Evolutionary conservation across 2,329 filamentous ascomycete species (phyloP).

Genomic region (Ilyonectria sp.): DNA sequence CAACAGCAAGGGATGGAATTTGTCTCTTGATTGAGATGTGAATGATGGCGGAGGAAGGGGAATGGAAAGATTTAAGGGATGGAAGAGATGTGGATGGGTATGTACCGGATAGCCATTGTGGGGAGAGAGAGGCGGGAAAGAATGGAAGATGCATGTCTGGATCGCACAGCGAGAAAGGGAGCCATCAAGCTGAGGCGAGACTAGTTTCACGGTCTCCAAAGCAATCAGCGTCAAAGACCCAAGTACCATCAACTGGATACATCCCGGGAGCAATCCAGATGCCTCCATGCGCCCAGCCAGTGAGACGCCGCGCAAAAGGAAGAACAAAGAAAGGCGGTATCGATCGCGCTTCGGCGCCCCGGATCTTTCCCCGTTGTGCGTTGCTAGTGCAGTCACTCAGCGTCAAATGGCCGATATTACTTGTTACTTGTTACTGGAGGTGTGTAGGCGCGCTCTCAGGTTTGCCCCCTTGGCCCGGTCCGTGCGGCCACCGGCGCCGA

Average conservation of each 20-base stretch:
- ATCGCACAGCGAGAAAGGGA: too few relatives aligned
- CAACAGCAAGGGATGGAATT: not conserved
- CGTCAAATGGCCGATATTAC: not conserved
- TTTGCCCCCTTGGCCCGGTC: constrained; percentile 47
- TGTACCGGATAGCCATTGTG: not conserved
- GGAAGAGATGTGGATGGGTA: not conserved
- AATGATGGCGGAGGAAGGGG: not conserved
- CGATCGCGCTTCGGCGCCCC: not conserved
- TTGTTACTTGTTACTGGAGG: too few relatives aligned
- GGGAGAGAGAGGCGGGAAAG: not conserved
- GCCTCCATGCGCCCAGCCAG: constrained; percentile 18
- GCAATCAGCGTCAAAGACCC: not conserved
- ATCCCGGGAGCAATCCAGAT: not conserved
- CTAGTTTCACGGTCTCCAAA: too few relatives aligned
- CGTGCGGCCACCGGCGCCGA: constrained; percentile 47
- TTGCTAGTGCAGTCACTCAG: not conserved
- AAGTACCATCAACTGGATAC: not conserved
- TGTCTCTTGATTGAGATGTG: not conserved
- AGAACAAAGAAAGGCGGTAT: not conserved
- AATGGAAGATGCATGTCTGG: not conserved
- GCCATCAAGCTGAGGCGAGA: not conserved
- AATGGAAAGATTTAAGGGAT: not conserved
- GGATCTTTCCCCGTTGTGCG: constrained; percentile 1
- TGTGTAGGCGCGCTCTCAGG: not conserved
- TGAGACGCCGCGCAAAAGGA: constrained; percentile 19